Conservation (phyloP, 371 early-diverging fungal genomes). For the Mortierella sp. region DNA sequence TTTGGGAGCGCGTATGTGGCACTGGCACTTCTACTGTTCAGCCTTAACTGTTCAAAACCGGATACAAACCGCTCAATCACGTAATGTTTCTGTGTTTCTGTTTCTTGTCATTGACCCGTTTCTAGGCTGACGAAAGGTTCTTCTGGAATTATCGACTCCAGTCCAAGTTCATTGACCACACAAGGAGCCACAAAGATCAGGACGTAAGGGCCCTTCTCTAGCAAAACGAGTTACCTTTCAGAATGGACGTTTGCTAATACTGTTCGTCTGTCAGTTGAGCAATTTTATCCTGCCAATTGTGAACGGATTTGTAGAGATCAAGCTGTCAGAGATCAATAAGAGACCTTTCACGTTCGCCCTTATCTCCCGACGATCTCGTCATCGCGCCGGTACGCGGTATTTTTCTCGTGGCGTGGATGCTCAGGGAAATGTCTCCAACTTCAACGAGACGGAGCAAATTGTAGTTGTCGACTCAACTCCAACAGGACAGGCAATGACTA, state of each 20-base stretch:
- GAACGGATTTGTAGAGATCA: constrained; percentile 82
- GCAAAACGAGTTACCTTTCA: no score
- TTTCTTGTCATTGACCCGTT: no score
- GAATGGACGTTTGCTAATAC: no score
- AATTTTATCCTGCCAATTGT: constrained; percentile 91
- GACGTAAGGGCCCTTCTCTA: constrained; percentile 57
- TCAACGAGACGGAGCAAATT: constrained; percentile 98
- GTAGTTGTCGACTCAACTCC: constrained; percentile 65
- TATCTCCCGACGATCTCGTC: constrained; percentile 86
- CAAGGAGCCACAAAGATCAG: constrained; percentile 50
- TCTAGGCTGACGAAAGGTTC: constrained; percentile 87
- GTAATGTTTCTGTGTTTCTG: no score
- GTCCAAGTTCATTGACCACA: constrained; percentile 71
- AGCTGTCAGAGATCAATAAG: constrained; percentile 64
- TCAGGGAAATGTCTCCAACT: constrained; percentile 96
- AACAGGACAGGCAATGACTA: constrained; percentile 8
- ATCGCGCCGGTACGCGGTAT: constrained; percentile 88
- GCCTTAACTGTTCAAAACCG: no score
- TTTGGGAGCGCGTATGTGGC: constrained; percentile 45
- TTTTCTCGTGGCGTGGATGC: constrained; percentile 96
- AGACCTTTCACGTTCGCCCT: constrained; percentile 78
- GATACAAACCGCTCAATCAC: no score
- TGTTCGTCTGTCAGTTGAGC: no score
- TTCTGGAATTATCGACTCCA: constrained; percentile 89
- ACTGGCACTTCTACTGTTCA: no score